phyloP scores from a whole-genome alignment of 2,329 filamentous ascomycete species.

The Alternaria sp. region DNA sequence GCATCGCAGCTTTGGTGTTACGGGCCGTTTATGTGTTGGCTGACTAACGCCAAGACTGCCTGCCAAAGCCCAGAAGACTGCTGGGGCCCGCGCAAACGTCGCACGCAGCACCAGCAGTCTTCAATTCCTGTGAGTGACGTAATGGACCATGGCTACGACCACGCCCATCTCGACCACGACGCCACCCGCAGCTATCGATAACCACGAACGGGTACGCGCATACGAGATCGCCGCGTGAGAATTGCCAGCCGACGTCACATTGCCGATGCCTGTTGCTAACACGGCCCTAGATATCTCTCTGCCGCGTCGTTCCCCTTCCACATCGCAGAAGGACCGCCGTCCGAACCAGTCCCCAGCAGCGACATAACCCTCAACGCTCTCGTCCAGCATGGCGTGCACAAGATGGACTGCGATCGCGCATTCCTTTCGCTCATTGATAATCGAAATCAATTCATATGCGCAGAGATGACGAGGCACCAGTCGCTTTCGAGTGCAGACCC shows the following conservation, averaged over 20 bases:
- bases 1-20: not conserved
- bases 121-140: not conserved
- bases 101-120: not conserved
- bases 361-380: slow-evolving; percentile 19
- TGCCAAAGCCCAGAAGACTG: not conserved
- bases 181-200: not conserved
- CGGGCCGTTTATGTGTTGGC: not conserved
- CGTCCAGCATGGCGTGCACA: slow-evolving; percentile 15
- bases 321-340: slow-evolving; percentile 7
- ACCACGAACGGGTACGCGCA: slow-evolving; percentile 11
- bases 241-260: not conserved
- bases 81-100: not conserved
- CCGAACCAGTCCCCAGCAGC: slow-evolving; percentile 10
- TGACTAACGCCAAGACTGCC: not conserved
- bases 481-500: slow-evolving; percentile 5
- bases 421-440: slow-evolving; percentile 21
- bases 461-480: slow-evolving; percentile 17
- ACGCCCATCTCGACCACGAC: not conserved
- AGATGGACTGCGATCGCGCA: slow-evolving; percentile 16
- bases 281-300: slow-evolving; percentile 10
- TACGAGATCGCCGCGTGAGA: slow-evolving; percentile 14
- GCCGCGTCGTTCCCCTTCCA: slow-evolving; percentile 20
- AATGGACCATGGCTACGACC: not conserved
- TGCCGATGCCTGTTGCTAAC: not conserved
- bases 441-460: slow-evolving; percentile 15